A percentile compares a stretch with the other conserved stretches of the same genome.
phyloP scores from a whole-genome alignment of 2,329 filamentous ascomycete species.

The Drechslerella dactyloides region DNA sequence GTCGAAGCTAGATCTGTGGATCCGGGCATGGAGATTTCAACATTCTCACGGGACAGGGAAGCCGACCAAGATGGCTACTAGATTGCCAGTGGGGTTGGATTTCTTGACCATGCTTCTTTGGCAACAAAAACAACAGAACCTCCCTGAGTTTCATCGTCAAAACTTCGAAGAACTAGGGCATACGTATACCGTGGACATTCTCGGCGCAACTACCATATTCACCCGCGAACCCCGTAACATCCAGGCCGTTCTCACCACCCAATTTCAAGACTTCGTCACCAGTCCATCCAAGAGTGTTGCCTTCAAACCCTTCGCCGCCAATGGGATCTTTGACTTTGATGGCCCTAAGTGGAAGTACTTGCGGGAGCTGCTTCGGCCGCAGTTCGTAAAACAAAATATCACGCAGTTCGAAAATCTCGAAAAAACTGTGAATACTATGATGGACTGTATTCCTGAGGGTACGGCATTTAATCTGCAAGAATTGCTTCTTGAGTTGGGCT shows the following conservation, averaged over 20 bases:
- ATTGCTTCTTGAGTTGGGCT: conserved; percentile 69
- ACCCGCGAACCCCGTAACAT: conserved; percentile 66
- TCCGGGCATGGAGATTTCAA: conserved; percentile 12
- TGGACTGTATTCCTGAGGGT: conserved; percentile 65
- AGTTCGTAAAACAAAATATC: conserved; percentile 63
- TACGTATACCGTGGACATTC: background rate
- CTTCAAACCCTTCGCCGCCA: conserved; percentile 63
- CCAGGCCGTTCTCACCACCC: conserved; percentile 65
- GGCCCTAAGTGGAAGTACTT: conserved; percentile 64
- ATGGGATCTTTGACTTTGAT: conserved; percentile 66
- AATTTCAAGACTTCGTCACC: conserved; percentile 66
- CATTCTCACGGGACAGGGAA: conserved; percentile 9
- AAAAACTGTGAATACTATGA: conserved; percentile 50
- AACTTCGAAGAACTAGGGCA: background rate
- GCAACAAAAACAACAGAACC: conserved; percentile 13
- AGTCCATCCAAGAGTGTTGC: conserved; percentile 59
- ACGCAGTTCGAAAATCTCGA: conserved; percentile 49
- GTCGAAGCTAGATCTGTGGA: background rate
- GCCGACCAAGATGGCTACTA: background rate
- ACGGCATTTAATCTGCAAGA: conserved; percentile 68
- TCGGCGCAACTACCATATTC: conserved; percentile 59
- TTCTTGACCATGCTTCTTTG: conserved; percentile 8
- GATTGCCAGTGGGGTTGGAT: conserved; percentile 18
- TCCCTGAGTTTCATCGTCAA: conserved; percentile 16
- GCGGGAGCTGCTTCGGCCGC: conserved; percentile 64